Conservation (phyloP, 192 early-diverging fungal genomes). For the Oehlia diaphana region DNA sequence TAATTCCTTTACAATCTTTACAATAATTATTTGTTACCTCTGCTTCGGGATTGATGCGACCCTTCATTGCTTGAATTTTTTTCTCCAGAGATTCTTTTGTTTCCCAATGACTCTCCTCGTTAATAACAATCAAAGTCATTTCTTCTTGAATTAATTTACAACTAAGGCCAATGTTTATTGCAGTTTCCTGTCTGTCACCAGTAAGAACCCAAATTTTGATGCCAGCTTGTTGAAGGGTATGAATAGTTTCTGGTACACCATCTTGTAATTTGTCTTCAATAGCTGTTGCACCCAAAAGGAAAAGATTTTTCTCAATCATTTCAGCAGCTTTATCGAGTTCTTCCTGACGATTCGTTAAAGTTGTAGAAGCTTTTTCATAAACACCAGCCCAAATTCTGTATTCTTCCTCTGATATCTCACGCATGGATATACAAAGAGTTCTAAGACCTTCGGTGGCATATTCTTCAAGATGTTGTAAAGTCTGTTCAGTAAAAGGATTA, state of each 20-base stretch:
- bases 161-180: constrained; percentile 98
- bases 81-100: constrained; percentile 90
- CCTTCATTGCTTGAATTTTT: constrained; percentile 79
- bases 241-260: constrained; percentile 97
- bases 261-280: constrained; percentile 99
- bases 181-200: constrained; percentile 97
- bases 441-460: constrained; percentile 95
- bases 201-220: constrained; percentile 99
- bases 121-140: constrained; percentile 93
- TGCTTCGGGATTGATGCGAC: constrained; percentile 35
- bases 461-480: constrained; percentile 82
- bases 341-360: constrained; percentile 83
- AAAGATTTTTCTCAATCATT: constrained; percentile 90
- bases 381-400: constrained; percentile 81
- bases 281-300: constrained; percentile 93
- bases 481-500: constrained; percentile 72
- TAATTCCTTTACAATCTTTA: background rate
- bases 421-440: constrained; percentile 94
- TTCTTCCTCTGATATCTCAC: constrained; percentile 87
- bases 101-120: constrained; percentile 87
- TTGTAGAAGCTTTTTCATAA: constrained; percentile 87
- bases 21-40: constrained; percentile 30
- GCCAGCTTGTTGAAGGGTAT: constrained; percentile 90
- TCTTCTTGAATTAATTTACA: constrained; percentile 97
- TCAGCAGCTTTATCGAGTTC: constrained; percentile 93